Evolutionary conservation across 1,139 yeast species (phyloP).

Genomic region (Pichia cactophila): DNA sequence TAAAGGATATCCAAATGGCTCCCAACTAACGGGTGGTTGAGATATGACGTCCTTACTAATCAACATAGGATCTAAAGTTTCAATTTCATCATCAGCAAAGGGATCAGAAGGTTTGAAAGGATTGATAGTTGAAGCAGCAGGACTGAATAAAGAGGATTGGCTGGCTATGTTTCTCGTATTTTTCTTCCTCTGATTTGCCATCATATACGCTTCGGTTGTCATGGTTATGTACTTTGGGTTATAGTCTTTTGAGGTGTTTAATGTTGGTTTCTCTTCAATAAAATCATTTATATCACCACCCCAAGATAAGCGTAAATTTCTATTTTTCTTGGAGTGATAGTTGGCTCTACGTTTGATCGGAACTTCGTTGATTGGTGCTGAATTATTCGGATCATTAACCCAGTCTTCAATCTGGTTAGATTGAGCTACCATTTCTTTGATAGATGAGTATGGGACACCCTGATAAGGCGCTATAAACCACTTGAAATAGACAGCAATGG

Average conservation of each 20-base stretch:
- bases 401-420: constrained; percentile 46
- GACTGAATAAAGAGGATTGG: constrained; percentile 9
- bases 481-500: constrained; percentile 81
- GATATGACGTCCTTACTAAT: constrained; percentile 69
- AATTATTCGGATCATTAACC: constrained; percentile 47
- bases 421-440: constrained; percentile 38
- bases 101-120: constrained; percentile 31
- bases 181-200: constrained; percentile 14
- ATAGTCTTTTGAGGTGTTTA: constrained; percentile 25
- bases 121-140: constrained; percentile 14
- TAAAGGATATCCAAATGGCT: constrained; percentile 82
- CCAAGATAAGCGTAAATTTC: constrained; percentile 34
- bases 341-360: constrained; percentile 46
- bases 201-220: constrained; percentile 45
- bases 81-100: constrained; percentile 34
- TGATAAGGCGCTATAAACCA: constrained; percentile 75
- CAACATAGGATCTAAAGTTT: constrained; percentile 58
- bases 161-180: constrained; percentile 10
- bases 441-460: constrained; percentile 58
- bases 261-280: constrained; percentile 30
- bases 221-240: constrained; percentile 46
- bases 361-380: constrained; percentile 51
- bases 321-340: constrained; percentile 38
- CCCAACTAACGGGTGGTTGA: constrained; percentile 84
- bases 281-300: constrained; percentile 38